Evolutionary conservation across 176 grass and related monocot species (phyloP), one percentile per base, ranked within the genome.

Genomic region (Musa itinerans): DNA sequence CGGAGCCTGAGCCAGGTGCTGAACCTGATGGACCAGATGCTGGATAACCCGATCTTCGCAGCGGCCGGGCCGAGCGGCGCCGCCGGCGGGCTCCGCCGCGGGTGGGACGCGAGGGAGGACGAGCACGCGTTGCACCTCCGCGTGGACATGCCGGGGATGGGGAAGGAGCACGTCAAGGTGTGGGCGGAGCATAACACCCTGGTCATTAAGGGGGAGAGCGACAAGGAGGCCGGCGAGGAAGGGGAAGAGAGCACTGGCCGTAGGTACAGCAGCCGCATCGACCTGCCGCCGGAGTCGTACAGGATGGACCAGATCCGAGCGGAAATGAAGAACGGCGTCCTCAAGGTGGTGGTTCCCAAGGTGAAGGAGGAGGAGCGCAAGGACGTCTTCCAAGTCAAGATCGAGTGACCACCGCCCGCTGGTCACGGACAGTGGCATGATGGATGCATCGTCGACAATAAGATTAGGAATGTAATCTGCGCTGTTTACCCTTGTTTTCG

Each of bases 251-350:
- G 17, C 19, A 1, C 8, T 8, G 52, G 29, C 1, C 69, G 74
- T 25, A 89, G 79, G 72, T 93, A 91, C 78, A 75, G 84, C 34
- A 76, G 86, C 65, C 85, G 82, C 50, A 78, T 97, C 74, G 88
- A 89, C 19, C 84, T 97, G 50, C 72, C 94, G 29, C 50, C 81
- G 1, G 88, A 89, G 21, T 81, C 82, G 48, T 93, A 81, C 75
- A 81, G 13, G 80, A 78, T 93, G 86, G 90, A 97, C 81, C 72
- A 93, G 86, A 93, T 97, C 83, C 85, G 81, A 72, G 93, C 90
- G 9, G 93, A 97, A 86, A 93, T 97, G 88, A 97, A 91, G 86
- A 97, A 92, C 17, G 92, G 92, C 34, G 58, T 89, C 73, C 92
- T 96, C 62, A 89, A 63, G 78, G 93, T 92, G 63, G 83, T 87